Evolutionary conservation across 2,329 filamentous ascomycete genomes (phyloP).

Genomic region (Sodiomyces alkalinus): DNA sequence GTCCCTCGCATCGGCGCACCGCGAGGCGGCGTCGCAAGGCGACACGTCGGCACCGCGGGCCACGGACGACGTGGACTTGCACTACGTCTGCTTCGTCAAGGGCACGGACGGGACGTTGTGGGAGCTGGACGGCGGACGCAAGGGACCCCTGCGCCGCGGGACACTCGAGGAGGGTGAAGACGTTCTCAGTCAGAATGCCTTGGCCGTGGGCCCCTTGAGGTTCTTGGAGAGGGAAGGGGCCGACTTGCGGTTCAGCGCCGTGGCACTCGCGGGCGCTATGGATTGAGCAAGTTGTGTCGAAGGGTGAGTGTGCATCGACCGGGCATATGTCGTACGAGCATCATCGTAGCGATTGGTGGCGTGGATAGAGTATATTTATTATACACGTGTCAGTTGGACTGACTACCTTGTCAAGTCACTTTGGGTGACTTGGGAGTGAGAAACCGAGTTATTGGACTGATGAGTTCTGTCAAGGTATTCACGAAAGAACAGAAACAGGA

Average conservation of each 20-base stretch:
- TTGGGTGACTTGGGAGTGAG: no score
- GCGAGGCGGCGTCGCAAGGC: slow-evolving; percentile 58
- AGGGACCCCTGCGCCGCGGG: slow-evolving; percentile 42
- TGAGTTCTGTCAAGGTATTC: no score
- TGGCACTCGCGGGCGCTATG: slow-evolving; percentile 35
- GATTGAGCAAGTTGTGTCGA: no score
- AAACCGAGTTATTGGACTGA: no score
- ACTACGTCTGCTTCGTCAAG: slow-evolving; percentile 93
- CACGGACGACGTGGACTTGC: slow-evolving; percentile 72
- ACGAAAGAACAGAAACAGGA: no score
- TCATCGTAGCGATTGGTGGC: no score
- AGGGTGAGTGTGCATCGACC: background rate
- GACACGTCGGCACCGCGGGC: slow-evolving; percentile 68
- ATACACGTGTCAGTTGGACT: background rate
- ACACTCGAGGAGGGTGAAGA: slow-evolving; percentile 46
- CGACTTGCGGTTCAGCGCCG: slow-evolving; percentile 43
- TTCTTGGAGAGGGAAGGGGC: slow-evolving; percentile 40
- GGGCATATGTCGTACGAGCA: background rate
- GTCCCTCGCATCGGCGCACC: slow-evolving; percentile 64
- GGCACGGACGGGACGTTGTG: slow-evolving; percentile 44
- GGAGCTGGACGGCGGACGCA: slow-evolving; percentile 45
- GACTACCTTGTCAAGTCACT: no score
- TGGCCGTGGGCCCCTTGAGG: slow-evolving; percentile 50
- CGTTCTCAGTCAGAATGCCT: slow-evolving; percentile 57
- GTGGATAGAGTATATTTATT: no score